These are phyloP conservation scores for Botrytis elliptica DNA, from an alignment of 2,329 filamentous ascomycete species.

Conservation along the genomic window DNA sequence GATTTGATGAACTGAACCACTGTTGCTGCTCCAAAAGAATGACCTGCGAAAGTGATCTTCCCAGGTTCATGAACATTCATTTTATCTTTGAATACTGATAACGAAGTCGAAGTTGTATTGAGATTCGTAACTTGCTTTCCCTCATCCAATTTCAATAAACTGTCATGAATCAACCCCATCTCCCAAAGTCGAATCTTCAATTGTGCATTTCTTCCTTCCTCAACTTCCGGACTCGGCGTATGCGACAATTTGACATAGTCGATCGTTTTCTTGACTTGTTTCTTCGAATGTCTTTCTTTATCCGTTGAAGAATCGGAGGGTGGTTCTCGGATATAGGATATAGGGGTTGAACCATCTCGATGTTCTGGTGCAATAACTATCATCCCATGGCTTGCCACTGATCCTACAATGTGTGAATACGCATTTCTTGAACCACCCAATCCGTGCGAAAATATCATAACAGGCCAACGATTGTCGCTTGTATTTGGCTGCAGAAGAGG, in stretches of 20 bases:
- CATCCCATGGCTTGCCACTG: slow-evolving; percentile 76
- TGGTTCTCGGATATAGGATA: slow-evolving; percentile 67
- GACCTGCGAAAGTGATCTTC: slow-evolving; percentile 71
- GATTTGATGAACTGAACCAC: slow-evolving; percentile 76
- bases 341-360: slow-evolving; percentile 74
- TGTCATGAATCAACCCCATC: slow-evolving; percentile 67
- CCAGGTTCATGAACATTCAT: slow-evolving; percentile 71
- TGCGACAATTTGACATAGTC: slow-evolving; percentile 58
- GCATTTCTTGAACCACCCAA: slow-evolving; percentile 78
- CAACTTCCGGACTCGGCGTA: slow-evolving; percentile 62
- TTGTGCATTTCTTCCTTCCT: slow-evolving; percentile 67
- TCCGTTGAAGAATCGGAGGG: slow-evolving; percentile 42
- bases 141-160: slow-evolving; percentile 63
- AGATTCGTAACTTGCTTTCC: slow-evolving; percentile 53
- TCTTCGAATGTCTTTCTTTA: slow-evolving; percentile 32
- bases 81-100: slow-evolving; percentile 58
- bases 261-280: slow-evolving; percentile 37
- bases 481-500: slow-evolving; percentile 51
- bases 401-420: slow-evolving; percentile 80
- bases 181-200: slow-evolving; percentile 78
- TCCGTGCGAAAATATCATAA: slow-evolving; percentile 83
- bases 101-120: slow-evolving; percentile 48
- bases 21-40: slow-evolving; percentile 78
- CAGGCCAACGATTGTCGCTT: slow-evolving; percentile 63
- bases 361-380: slow-evolving; percentile 82